Base-by-base conservation (phyloP, 768 basidiomycete genomes). In the Calocybe indica region DNA sequence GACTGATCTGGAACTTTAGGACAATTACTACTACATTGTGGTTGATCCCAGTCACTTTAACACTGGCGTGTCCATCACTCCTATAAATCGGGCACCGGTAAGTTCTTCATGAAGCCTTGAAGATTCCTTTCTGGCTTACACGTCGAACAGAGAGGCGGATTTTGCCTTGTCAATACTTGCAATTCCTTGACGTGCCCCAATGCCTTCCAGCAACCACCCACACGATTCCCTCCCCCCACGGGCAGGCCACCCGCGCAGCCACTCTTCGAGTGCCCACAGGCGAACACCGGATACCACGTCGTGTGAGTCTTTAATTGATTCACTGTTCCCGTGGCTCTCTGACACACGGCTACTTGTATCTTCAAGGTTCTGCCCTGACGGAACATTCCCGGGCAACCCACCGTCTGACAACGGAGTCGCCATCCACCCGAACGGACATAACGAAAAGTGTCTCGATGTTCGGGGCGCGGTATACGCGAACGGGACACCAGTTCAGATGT, bases 401-500 rank as follows among this genome's bases (percentile, higher is more conserved):
- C 36, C 44, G 12, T 41, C 48, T 5, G 22, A 9, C 11, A 45
- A 48, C 44, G 30, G 51, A 8, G 50, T 52, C 34, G 29, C 33
- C 15, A 52, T 61, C 31, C 66, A 70, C 53, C 64, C 65, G 9
- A 58, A 56, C 47, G 50, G 54, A 6, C 54, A 60, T 41, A 37
- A 36, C 2, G 50, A 53, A 11, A 66, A 68, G 49, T 70, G 64
- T 45, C 53, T 68, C 10, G 65, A 68, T 13, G 67, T 67, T 43
- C 65, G 62, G 11, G 64, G 59, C 4, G 63, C 50, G 2, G 39
- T 52, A n/a, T 59, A 60, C 38, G 54, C 56, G 5, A 60, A 67
- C 48, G 65, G 64, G 7, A 64, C 68, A 0, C 61, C 65, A 10
- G 65, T 69, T 7, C 63, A 69, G 37, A 61, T 69, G 63, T 67